These are phyloP conservation scores for Verticillium isaacii DNA, from an alignment of 2,329 filamentous ascomycete genomes.

Conservation along the genomic window DNA sequence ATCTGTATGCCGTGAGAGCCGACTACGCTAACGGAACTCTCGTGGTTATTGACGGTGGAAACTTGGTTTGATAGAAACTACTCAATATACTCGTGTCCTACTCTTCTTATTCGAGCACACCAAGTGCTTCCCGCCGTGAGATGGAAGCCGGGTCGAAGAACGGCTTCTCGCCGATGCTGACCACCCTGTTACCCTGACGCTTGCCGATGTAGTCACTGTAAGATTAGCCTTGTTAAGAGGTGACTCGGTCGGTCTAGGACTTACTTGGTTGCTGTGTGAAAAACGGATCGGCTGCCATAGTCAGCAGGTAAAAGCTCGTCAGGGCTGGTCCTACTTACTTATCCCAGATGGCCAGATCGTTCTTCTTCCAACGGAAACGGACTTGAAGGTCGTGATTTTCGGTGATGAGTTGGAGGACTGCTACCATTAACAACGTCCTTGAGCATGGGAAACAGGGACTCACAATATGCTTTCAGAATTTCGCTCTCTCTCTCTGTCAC, in stretches of 20 bases:
- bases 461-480: conserved; percentile 18
- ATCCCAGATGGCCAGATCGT: conserved; percentile 23
- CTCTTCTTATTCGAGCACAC: not conserved
- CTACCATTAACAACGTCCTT: not conserved
- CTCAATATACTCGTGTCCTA: too few relatives aligned
- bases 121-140: conserved; percentile 20
- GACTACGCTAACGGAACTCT: conserved; percentile 4
- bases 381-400: conserved; percentile 25
- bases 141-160: conserved; percentile 20
- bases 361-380: conserved; percentile 23
- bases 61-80: not conserved
- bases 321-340: conserved; percentile 5
- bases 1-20: conserved; percentile 1
- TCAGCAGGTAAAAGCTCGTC: not conserved
- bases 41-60: conserved; percentile 2
- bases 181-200: conserved; percentile 23
- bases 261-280: too few relatives aligned
- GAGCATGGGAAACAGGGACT: not conserved
- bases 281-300: too few relatives aligned
- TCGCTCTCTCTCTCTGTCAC: conserved; percentile 36
- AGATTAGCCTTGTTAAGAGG: not conserved
- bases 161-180: conserved; percentile 23
- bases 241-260: too few relatives aligned
- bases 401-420: conserved; percentile 19
- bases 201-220: conserved; percentile 19